Percentiles rank a stretch among this genome's conserved stretches.
These are phyloP conservation scores for Galeopsis tetrahit DNA, from an alignment of 257 asterid species.

Conservation along the genomic window DNA sequence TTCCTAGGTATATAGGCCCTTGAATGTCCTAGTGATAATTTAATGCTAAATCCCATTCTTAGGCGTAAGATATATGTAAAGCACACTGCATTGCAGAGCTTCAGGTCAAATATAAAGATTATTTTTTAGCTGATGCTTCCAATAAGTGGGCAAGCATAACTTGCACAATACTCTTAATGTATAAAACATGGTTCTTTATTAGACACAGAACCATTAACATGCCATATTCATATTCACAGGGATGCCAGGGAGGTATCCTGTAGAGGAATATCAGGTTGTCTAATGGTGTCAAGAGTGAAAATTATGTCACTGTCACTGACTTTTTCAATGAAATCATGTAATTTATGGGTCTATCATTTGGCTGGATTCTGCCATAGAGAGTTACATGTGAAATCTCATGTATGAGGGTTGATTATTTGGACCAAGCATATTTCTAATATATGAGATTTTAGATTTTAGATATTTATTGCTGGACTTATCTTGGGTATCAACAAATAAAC, in stretches of 20 bases:
- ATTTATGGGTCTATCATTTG: slow-evolving; percentile 17
- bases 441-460: slow-evolving; percentile 3
- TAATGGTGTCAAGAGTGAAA: slow-evolving; percentile 1
- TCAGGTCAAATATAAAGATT: slow-evolving; percentile 16
- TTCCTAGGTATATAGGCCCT: slow-evolving; percentile 15
- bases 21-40: neutral
- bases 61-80: neutral
- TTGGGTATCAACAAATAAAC: slow-evolving; percentile 32
- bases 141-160: neutral
- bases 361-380: neutral
- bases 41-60: slow-evolving; percentile 3
- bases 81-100: neutral
- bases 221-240: slow-evolving; percentile 9
- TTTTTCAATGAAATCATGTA: slow-evolving; percentile 1
- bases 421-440: slow-evolving; percentile 25
- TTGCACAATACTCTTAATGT: neutral
- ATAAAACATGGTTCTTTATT: neutral
- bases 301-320: neutral
- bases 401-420: slow-evolving; percentile 21
- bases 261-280: slow-evolving; percentile 1
- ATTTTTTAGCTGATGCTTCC: slow-evolving; percentile 7
- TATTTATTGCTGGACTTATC: slow-evolving; percentile 21
- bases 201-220: slow-evolving; percentile 16
- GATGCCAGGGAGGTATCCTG: slow-evolving; percentile 9
- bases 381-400: slow-evolving; percentile 6